Conservation (phyloP, 495 filamentous ascomycete species). For the Bathelium albidoporum region DNA sequence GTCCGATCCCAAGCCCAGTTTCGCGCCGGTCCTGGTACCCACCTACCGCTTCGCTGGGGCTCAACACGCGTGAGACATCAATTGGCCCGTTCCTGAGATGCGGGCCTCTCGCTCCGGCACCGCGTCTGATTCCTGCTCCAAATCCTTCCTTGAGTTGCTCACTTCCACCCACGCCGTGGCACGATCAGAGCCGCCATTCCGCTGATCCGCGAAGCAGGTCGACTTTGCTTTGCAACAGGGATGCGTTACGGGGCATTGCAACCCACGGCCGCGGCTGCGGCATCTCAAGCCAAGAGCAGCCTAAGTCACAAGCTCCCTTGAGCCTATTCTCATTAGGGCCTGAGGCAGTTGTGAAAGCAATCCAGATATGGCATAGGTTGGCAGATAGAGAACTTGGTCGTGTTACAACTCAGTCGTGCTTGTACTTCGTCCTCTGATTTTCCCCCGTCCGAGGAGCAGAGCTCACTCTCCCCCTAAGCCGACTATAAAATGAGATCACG, state of each 20-base stretch:
- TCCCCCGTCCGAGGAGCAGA: not conserved
- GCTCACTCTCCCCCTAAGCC: not conserved
- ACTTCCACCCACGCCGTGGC: not conserved
- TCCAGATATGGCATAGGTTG: constrained; percentile 12
- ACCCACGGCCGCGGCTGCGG: constrained; percentile 12
- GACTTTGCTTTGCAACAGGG: constrained; percentile 9
- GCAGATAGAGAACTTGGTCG: constrained; percentile 13
- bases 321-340: constrained; percentile 13
- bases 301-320: constrained; percentile 16
- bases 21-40: not conserved
- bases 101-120: not conserved
- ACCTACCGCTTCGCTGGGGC: not conserved
- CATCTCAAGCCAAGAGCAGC: constrained; percentile 15
- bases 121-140: not conserved
- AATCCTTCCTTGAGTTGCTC: not conserved
- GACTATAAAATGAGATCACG: not conserved
- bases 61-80: not conserved
- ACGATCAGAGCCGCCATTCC: not conserved
- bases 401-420: constrained; percentile 15
- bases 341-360: constrained; percentile 12
- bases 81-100: not conserved
- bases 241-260: constrained; percentile 11
- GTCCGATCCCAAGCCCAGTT: not conserved
- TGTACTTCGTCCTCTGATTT: constrained; percentile 5
- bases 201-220: not conserved